These are phyloP conservation scores for Solanum hybrid DNA, from an alignment of 305 asterid species.

Conservation along the genomic window DNA sequence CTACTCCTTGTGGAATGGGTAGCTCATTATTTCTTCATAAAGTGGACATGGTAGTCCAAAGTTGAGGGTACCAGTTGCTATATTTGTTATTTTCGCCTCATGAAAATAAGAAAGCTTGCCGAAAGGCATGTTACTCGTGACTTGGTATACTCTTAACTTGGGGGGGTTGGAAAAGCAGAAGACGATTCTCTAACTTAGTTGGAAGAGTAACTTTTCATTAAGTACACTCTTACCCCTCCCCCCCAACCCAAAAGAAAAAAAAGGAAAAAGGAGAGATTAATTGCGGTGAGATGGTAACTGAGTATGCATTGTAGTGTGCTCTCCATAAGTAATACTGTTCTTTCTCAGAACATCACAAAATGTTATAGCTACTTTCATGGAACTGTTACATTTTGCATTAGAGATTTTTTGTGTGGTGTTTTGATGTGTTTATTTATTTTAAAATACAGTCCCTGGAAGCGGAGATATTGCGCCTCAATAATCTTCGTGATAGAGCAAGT, in stretches of 20 bases:
- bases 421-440: slow-evolving; percentile 14
- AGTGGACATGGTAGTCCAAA: neutral
- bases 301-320: neutral
- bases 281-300: neutral
- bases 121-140: neutral
- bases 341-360: neutral
- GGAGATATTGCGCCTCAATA: slow-evolving; percentile 62
- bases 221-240: neutral
- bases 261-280: neutral
- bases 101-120: neutral
- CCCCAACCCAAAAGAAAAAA: neutral
- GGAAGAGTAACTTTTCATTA: neutral
- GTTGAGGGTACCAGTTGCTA: neutral
- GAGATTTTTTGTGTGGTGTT: slow-evolving; percentile 8
- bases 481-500: slow-evolving; percentile 78
- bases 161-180: neutral
- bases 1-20: neutral
- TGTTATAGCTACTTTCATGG: neutral
- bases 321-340: slow-evolving; percentile 1
- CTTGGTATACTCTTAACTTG: neutral
- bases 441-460: slow-evolving; percentile 55
- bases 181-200: neutral
- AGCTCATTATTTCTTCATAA: neutral
- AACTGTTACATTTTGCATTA: neutral
- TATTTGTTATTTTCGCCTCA: neutral